Percentiles rank a stretch among this genome's conserved stretches.
phyloP scores from a whole-genome alignment of 2,329 filamentous ascomycete species.

The Juglanconis sp. region DNA sequence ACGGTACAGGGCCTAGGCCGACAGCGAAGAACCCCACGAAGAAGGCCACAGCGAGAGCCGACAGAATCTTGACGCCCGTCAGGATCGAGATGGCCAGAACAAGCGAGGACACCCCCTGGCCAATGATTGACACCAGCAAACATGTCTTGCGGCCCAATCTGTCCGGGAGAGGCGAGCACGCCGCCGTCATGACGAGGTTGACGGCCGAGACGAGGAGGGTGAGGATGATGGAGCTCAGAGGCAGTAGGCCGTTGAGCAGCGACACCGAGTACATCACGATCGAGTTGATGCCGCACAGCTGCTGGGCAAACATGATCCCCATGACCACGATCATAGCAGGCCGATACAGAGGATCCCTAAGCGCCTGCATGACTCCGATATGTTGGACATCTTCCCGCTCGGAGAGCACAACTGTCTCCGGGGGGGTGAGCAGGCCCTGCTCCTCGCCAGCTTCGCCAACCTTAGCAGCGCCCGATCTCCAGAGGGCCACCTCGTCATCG shows the following conservation, averaged over 20 bases:
- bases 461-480: conserved; percentile 42
- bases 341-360: conserved; percentile 64
- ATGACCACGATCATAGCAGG: conserved; percentile 79
- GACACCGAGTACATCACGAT: conserved; percentile 99
- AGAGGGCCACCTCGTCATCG: conserved; percentile 66
- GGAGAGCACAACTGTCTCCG: conserved; percentile 20
- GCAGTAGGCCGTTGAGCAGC: conserved; percentile 75
- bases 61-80: conserved; percentile 68
- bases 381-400: conserved; percentile 30
- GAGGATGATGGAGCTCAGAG: conserved; percentile 75
- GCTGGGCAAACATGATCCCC: conserved; percentile 88
- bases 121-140: conserved; percentile 75
- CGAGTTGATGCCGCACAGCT: conserved; percentile 91
- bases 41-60: conserved; percentile 73
- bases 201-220: conserved; percentile 84
- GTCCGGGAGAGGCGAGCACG: conserved; percentile 81
- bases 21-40: conserved; percentile 91
- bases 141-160: conserved; percentile 83
- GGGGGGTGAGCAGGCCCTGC: conserved; percentile 60
- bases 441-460: conserved; percentile 75
- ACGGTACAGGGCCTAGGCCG: conserved; percentile 89
- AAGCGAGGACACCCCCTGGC: conserved; percentile 78
- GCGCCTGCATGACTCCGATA: conserved; percentile 62
- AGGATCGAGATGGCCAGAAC: conserved; percentile 78
- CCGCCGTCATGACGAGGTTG: conserved; percentile 79